These are phyloP conservation scores for Diutina sp. DNA, from an alignment of 1,139 yeast genomes.

Conservation along the genomic window DNA sequence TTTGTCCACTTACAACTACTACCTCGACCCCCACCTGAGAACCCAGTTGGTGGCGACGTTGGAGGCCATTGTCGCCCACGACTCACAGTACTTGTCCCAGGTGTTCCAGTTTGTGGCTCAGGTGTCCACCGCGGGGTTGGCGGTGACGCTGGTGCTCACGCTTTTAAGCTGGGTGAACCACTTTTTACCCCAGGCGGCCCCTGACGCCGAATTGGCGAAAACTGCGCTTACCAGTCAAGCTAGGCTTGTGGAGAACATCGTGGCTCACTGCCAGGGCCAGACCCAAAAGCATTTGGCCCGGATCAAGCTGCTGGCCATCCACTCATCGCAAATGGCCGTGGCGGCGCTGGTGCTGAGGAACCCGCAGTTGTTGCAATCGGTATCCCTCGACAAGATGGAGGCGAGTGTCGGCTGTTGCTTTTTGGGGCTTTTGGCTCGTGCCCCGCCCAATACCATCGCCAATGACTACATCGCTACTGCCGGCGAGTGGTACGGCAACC, in stretches of 20 bases:
- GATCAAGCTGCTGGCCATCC: not conserved
- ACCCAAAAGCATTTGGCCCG: not conserved
- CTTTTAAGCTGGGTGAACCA: constrained; percentile 43
- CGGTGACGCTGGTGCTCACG: constrained; percentile 42
- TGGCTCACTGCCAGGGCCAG: not conserved
- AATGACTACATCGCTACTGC: not conserved
- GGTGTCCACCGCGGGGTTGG: constrained; percentile 21
- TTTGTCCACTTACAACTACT: constrained; percentile 35
- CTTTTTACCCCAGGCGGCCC: constrained; percentile 5
- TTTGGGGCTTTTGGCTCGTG: not conserved
- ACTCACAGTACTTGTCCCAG: constrained; percentile 18
- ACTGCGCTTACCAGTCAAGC: not conserved
- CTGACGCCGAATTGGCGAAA: not conserved
- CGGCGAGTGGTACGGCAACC: not conserved
- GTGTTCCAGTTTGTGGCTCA: constrained; percentile 26
- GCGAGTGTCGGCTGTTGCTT: not conserved
- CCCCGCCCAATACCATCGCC: not conserved
- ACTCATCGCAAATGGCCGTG: not conserved
- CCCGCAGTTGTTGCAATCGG: not conserved
- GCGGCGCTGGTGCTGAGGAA: not conserved
- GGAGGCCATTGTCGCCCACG: constrained; percentile 16
- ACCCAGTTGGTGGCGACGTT: constrained; percentile 25
- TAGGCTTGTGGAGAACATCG: not conserved
- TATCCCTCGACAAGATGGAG: not conserved
- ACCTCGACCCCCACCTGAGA: constrained; percentile 38